Percentiles rank a stretch among this genome's conserved stretches.
phyloP scores from a whole-genome alignment of 1,284 basidiomycete species.

The Ceratobasidium sp. region DNA sequence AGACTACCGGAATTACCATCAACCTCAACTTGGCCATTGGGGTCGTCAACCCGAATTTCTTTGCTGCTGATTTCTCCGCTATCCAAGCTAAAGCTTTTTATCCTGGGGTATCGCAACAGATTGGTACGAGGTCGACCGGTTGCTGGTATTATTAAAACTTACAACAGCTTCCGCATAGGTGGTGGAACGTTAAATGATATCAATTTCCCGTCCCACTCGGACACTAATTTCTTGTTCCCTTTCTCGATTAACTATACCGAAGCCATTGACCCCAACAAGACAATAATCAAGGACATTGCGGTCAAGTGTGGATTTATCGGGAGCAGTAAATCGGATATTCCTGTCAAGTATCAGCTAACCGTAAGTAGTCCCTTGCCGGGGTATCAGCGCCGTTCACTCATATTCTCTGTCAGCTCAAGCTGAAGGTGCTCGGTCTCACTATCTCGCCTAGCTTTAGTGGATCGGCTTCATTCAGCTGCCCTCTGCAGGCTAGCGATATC shows the following conservation, averaged over 20 bases:
- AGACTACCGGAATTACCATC: constrained; percentile 63
- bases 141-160: constrained; percentile 33
- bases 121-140: constrained; percentile 7
- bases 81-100: constrained; percentile 67
- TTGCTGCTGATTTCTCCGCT: constrained; percentile 74
- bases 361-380: constrained; percentile 54
- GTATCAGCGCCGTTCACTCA: background rate
- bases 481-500: constrained; percentile 52
- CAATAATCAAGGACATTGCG: constrained; percentile 72
- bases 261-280: constrained; percentile 65
- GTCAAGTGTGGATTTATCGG: constrained; percentile 71
- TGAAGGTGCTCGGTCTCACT: constrained; percentile 67
- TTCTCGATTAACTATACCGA: constrained; percentile 78
- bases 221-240: constrained; percentile 84
- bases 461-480: constrained; percentile 74
- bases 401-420: constrained; percentile 50
- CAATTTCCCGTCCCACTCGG: constrained; percentile 69
- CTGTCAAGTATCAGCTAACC: constrained; percentile 75
- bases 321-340: constrained; percentile 64
- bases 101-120: constrained; percentile 24
- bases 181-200: constrained; percentile 70
- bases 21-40: constrained; percentile 75
- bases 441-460: constrained; percentile 76
- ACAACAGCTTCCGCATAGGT: constrained; percentile 69
- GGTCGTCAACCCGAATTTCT: constrained; percentile 88